Evolutionary conservation across 805 yeast genomes (phyloP).

Genomic region (Vanderwaltozyma verrucispora): DNA sequence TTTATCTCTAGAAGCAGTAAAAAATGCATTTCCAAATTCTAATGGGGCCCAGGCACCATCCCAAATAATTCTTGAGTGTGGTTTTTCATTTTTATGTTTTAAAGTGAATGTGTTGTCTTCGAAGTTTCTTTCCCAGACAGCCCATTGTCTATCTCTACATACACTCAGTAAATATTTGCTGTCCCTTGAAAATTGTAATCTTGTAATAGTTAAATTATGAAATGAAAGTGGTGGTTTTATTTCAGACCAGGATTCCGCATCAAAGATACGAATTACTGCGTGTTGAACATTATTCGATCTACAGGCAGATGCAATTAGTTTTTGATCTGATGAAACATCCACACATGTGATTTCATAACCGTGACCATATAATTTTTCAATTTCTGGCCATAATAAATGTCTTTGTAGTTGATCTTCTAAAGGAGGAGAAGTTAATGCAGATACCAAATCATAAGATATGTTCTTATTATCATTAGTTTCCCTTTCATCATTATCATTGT

Average conservation of each 20-base stretch:
- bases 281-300: slow-evolving; percentile 74
- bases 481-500: slow-evolving; percentile 20
- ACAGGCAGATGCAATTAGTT: slow-evolving; percentile 80
- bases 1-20: slow-evolving; percentile 84
- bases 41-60: slow-evolving; percentile 79
- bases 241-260: slow-evolving; percentile 51
- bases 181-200: slow-evolving; percentile 64
- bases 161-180: slow-evolving; percentile 60
- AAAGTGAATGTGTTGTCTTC: slow-evolving; percentile 33
- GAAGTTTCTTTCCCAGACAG: slow-evolving; percentile 51
- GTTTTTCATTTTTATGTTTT: slow-evolving; percentile 43
- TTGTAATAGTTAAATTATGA: slow-evolving; percentile 79
- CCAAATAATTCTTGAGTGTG: slow-evolving; percentile 91
- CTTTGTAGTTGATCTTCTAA: slow-evolving; percentile 86
- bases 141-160: slow-evolving; percentile 81
- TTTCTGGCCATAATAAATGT: slow-evolving; percentile 88
- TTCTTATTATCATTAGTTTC: slow-evolving; percentile 27
- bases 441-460: slow-evolving; percentile 38
- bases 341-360: slow-evolving; percentile 87
- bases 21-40: slow-evolving; percentile 40
- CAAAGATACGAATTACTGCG: slow-evolving; percentile 75
- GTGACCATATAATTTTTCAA: slow-evolving; percentile 92
- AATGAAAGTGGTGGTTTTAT: slow-evolving; percentile 46
- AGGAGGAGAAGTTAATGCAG: slow-evolving; percentile 51
- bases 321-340: slow-evolving; percentile 55